Evolutionary conservation across 2,329 filamentous ascomycete species (phyloP).

Genomic region (Exophiala sideris): DNA sequence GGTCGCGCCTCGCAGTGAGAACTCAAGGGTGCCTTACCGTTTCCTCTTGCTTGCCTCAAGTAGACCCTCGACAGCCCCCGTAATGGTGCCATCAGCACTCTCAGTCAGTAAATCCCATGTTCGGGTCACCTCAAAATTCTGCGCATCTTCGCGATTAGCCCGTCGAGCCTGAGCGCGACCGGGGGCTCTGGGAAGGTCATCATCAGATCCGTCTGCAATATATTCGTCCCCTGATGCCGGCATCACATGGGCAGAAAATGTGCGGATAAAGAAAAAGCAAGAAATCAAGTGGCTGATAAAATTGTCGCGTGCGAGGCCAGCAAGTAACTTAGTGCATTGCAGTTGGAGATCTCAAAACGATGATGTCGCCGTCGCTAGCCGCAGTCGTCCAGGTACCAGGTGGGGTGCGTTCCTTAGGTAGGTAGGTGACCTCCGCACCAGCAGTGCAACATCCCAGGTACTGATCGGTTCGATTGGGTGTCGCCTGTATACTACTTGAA

Average conservation of each 20-base stretch:
- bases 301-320: slow-evolving; percentile 13
- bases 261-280: not conserved
- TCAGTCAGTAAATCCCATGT: slow-evolving; percentile 70
- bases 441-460: not conserved
- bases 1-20: not conserved
- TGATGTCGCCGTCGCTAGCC: no score
- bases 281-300: not conserved
- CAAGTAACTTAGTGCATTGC: no score
- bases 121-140: slow-evolving; percentile 47
- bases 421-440: no score
- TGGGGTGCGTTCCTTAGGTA: no score
- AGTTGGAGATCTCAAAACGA: no score
- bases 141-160: slow-evolving; percentile 36
- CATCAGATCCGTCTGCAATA: slow-evolving; percentile 38
- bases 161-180: slow-evolving; percentile 19
- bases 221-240: slow-evolving; percentile 50
- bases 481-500: not conserved
- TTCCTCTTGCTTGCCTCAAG: slow-evolving; percentile 81
- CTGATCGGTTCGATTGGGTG: not conserved
- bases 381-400: no score
- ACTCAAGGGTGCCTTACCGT: slow-evolving; percentile 43
- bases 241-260: slow-evolving; percentile 13
- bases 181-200: slow-evolving; percentile 36
- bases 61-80: slow-evolving; percentile 65
- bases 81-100: slow-evolving; percentile 73